phyloP scores from a whole-genome alignment of 2,329 filamentous ascomycete genomes.

The Macrophomina phaseolina region DNA sequence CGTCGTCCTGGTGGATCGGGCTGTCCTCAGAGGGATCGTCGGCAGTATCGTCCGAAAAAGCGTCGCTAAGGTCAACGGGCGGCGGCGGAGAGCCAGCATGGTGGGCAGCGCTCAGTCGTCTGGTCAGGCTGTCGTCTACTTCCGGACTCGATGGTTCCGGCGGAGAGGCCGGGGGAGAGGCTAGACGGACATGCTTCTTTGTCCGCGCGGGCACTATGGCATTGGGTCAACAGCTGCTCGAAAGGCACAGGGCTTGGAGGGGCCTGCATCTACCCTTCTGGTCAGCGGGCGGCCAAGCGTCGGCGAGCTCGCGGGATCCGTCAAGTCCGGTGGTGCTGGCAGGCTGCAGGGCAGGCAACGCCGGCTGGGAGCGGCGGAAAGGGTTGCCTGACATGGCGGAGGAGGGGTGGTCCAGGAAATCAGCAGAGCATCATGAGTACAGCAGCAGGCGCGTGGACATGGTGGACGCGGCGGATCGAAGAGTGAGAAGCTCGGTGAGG shows the following conservation, averaged over 20 bases:
- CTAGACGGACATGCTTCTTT: constrained; percentile 54
- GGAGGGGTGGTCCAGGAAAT: constrained; percentile 1
- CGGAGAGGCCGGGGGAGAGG: constrained; percentile 47
- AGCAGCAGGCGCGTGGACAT: constrained; percentile 14
- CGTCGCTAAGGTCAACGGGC: constrained; percentile 30
- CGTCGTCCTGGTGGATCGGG: neutral
- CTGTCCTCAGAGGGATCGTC: constrained; percentile 16
- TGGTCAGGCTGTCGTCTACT: constrained; percentile 34
- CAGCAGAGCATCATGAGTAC: constrained; percentile 22
- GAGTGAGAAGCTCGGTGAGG: neutral
- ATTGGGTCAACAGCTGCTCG: constrained; percentile 4
- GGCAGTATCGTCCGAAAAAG: neutral
- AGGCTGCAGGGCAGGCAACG: constrained; percentile 3
- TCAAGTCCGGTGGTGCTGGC: constrained; percentile 13
- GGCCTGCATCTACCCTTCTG: constrained; percentile 7
- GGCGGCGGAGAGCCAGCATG: constrained; percentile 33
- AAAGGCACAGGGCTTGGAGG: neutral
- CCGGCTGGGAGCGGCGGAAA: constrained; percentile 42
- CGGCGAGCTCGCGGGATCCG: constrained; percentile 6
- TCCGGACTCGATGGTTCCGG: constrained; percentile 40
- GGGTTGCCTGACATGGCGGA: constrained; percentile 48
- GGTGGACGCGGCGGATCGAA: neutral
- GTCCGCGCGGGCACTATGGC: constrained; percentile 19
- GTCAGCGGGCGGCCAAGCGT: neutral
- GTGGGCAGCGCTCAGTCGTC: constrained; percentile 29